A percentile compares a stretch with the other conserved stretches of the same genome.
These are phyloP conservation scores for Curvularia spicifera DNA, from an alignment of 2,329 filamentous ascomycete genomes.

Conservation along the genomic window DNA sequence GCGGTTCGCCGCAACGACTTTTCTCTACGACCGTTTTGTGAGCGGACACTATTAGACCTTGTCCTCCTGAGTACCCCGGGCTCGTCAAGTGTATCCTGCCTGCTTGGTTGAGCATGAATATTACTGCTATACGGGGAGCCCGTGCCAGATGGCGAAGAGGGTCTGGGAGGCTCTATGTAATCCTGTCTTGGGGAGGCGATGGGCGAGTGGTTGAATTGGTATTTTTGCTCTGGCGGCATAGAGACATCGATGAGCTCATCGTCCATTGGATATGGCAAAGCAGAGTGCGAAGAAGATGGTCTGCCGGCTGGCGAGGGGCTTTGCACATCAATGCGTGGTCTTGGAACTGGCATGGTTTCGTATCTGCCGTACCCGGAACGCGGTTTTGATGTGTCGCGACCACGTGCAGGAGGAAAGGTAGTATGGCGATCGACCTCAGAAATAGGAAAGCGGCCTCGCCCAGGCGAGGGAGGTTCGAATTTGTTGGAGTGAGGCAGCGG, in stretches of 20 bases:
- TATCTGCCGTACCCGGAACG: constrained; percentile 37
- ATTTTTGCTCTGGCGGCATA: constrained; percentile 54
- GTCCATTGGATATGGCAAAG: constrained; percentile 56
- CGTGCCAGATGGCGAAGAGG: constrained; percentile 27
- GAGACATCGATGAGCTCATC: constrained; percentile 43
- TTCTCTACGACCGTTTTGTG: constrained; percentile 37
- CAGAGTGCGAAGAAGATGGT: constrained; percentile 27
- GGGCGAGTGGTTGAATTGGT: constrained; percentile 47
- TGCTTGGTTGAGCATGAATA: constrained; percentile 20
- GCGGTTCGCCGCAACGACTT: constrained; percentile 15
- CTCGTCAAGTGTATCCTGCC: constrained; percentile 29
- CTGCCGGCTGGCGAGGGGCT: constrained; percentile 41
- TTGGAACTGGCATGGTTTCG: constrained; percentile 39
- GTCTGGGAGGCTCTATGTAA: constrained; percentile 33
- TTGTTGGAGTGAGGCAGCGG: constrained; percentile 34
- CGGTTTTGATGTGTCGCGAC: constrained; percentile 35
- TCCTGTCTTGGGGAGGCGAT: constrained; percentile 29
- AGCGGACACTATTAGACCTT: constrained; percentile 38
- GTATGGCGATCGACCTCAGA: constrained; percentile 40
- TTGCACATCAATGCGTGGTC: constrained; percentile 43
- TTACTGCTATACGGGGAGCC: constrained; percentile 33
- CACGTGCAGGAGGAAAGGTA: constrained; percentile 37
- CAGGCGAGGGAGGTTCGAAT: constrained; percentile 25
- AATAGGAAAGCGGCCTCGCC: constrained; percentile 28
- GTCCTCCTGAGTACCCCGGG: constrained; percentile 26